These are phyloP conservation scores for Nymphaea colorata DNA, from an alignment of 164 flowering plant species.

Conservation along the genomic window DNA sequence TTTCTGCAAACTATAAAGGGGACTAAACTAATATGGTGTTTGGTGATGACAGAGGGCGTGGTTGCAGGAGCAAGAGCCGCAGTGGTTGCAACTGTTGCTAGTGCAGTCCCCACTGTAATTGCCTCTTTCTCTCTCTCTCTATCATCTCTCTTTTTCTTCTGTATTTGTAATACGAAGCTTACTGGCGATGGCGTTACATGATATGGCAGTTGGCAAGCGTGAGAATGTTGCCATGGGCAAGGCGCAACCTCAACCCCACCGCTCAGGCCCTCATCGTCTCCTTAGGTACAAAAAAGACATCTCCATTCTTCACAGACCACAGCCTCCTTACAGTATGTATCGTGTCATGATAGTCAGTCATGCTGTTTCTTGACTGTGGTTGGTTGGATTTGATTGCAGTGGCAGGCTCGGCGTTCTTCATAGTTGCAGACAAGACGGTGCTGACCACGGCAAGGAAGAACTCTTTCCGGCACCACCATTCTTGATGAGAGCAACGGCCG, in stretches of 20 bases:
- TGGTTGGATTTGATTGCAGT: constrained; percentile 21
- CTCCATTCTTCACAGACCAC: background rate
- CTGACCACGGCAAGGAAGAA: constrained; percentile 65
- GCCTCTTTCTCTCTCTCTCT: background rate
- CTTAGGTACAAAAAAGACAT: constrained; percentile 31
- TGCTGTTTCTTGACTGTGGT: background rate
- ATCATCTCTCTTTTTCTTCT: background rate
- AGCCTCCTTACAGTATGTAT: too few relatives aligned
- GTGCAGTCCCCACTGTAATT: constrained; percentile 1
- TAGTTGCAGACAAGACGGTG: constrained; percentile 88
- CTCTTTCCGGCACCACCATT: constrained; percentile 32
- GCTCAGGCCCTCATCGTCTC: constrained; percentile 94
- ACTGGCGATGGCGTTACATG: background rate
- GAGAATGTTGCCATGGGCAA: constrained; percentile 89
- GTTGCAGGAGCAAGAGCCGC: constrained; percentile 2
- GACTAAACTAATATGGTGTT: background rate
- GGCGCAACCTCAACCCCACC: constrained; percentile 71
- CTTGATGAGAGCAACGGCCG: background rate
- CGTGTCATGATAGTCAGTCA: too few relatives aligned
- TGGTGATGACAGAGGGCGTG: background rate
- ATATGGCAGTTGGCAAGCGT: constrained; percentile 57
- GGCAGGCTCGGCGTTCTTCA: constrained; percentile 84
- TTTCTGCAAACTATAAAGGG: too few relatives aligned
- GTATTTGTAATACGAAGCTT: too few relatives aligned
- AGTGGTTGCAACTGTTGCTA: background rate